Base-by-base conservation (phyloP, 768 basidiomycete species). In the Trametes meyenii region DNA sequence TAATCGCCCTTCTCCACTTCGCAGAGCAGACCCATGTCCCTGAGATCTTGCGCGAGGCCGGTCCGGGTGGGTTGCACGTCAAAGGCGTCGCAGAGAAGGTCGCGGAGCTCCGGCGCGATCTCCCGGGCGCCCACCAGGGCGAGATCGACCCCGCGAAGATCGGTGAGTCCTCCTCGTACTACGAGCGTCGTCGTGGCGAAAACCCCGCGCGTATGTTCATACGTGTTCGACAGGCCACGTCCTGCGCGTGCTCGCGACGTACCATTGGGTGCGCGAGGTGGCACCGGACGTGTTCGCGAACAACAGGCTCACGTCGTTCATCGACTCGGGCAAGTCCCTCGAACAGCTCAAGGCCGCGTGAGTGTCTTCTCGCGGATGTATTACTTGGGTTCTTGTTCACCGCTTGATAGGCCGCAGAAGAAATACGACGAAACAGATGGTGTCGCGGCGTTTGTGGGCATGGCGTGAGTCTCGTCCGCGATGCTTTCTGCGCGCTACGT, bases 241-340 rank as follows among this genome's bases (percentile, higher is more conserved):
- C 38, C 80, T 93, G 48, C 85, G 90, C 45, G 77, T 90, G 24
- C 80, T 92, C 44, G 89, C 90, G 13, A 89, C 89, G 0, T 88
- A 90, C 67, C 89, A 92, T 70, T 81, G 91, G 54, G 76, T 90
- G 33, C 78, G 80, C 46, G 91, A 93, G 71, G 76, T 83, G 2
- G 75, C 79, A n/a, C 89, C 89, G 6, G 81, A 92, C 68, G 83
- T 86, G 10, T 93, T 92, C 66, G 77, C 88, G 5, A 78, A 83
- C 56, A 92, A 88, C 67, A 80, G 89, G 36, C 78, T 90, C 58
- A 85, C 86, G 5, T 85, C 85, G 13, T 73, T 85, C 14, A 74
- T 92, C 3, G 89, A 91, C 68, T 84, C 84, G 0, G 87, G 89
- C 2, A 88, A 88, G 71, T 44, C 64, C 11, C 5, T 44, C 0